Base-by-base conservation (phyloP, 139 green algal genomes). In the Picochlorum sp. region DNA sequence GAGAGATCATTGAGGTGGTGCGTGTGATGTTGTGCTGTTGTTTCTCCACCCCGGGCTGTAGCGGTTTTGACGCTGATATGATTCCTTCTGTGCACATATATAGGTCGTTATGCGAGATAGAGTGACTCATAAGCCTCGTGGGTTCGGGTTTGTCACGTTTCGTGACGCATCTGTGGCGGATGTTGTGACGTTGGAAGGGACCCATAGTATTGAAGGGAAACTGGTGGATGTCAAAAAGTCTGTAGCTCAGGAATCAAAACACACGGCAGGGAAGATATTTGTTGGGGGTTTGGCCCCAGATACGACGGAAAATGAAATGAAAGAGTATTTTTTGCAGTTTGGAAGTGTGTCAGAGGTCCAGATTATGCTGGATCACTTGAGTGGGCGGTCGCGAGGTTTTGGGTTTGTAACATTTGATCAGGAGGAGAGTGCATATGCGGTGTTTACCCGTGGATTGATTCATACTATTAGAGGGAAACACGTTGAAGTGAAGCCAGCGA, bases 141-240 rank as follows among this genome's bases (percentile, higher is more conserved):
- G 86, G 20, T 95, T 95, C 66, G 87, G 87, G 4, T 95, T 95
- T 69, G 76, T 95, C 18, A 95, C 83, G 0, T 89, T 89, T 61
- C 66, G 72, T 0, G 60, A 83, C 6, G 50, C 79, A 38, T 70
- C 70, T 9, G 69, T 69, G 20, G 87, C 87, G 13, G 73, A 83
- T 31, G 50, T 54, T 20, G 86, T 85, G 1, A 83, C 77, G 37
- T 24, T 70, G 26, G 67, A 86, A 11, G 47, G 34, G 20, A 57
- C 69, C 3, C 87, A 94, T 69, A 66, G 62, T 2, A 78, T 94
- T 20, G 82, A 91, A 57, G 79, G 80, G 8, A 63, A 83, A 45
- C n/a, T 49, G 20, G 38, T 51, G 44, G 86, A 92, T 45, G 85
- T 78, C 34, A 95, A 95, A 73, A 86, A 81, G 3, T 91, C 84